Conservation (phyloP, 352 stramenopile species). For the Globisporangium takayamanum region DNA sequence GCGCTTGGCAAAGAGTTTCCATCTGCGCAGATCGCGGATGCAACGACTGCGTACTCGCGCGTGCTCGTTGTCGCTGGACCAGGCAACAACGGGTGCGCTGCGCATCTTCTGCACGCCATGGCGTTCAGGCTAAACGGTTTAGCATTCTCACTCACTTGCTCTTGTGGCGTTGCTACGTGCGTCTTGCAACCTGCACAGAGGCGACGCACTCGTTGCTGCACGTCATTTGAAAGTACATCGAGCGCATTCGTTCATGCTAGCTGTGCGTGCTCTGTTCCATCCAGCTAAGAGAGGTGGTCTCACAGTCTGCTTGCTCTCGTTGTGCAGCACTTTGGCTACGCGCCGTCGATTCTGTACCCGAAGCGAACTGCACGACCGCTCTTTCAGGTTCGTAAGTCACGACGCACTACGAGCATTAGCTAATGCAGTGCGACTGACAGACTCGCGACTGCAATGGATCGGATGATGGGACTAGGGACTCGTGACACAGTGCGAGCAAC, state of each 20-base stretch:
- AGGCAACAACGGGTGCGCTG: constrained; percentile 95
- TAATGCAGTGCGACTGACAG: background rate
- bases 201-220: constrained; percentile 97
- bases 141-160: too few relatives aligned
- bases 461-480: constrained; percentile 31
- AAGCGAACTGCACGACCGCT: constrained; percentile 80
- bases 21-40: background rate
- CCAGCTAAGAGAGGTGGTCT: background rate
- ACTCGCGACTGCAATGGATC: background rate
- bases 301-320: background rate
- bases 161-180: background rate
- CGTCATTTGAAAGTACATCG: constrained; percentile 89
- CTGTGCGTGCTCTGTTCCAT: background rate
- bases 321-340: constrained; percentile 92
- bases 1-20: constrained; percentile 80
- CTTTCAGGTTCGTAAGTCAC: constrained; percentile 44
- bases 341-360: constrained; percentile 92
- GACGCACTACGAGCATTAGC: background rate
- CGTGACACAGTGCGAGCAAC: constrained; percentile 64
- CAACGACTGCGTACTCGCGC: constrained; percentile 15
- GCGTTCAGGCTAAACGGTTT: background rate
- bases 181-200: constrained; percentile 27
- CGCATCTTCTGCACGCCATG: background rate
- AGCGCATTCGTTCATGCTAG: background rate
- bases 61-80: constrained; percentile 95